Evolutionary conservation across 306 rosid species (phyloP), one percentile per base, ranked within the genome.

Genomic region (Citrullus mucosospermus): DNA sequence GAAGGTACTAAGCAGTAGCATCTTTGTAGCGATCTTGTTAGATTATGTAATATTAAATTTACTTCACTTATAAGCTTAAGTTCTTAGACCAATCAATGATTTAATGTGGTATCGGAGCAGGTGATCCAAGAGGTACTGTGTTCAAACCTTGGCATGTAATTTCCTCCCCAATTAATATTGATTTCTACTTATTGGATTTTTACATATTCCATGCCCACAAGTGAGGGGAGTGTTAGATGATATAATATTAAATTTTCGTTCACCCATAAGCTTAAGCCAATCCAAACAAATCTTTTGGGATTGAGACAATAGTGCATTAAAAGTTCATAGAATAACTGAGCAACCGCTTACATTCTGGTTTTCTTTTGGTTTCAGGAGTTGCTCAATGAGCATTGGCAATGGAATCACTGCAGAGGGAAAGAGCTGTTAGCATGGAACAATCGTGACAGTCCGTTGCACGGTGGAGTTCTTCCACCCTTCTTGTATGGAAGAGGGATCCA

Each of bases 391-490:
- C 79, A 77, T 79, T 69, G 84, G 89, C 86, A 69, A 75, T 13
- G 83, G 91, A 86, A 74, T 72, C 89, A 77, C 77, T 91, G 93
- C 67, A 77, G 86, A 66, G 82, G 81, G 79, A 86, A 85, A 83
- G 83, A 84, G 84, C 81, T 95, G 51, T 81, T 95, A 82, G 97
- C 93, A 44, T 95, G 99, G 97, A 95, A 91, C 87, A 91, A 28
- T 63, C 83, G 80, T 80, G 90, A 92, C 68, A 30, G 72, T 39
- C 96, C 99, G 57, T 82, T 91, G 86, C 90, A 95, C 77, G 50
- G 85, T 39, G 97, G 90, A 84, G 93, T 95, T 80, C 97, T 95
- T 86, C 99, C 99, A 46, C 97, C 97, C 68, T 95, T 95, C 87
- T 82, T 91, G 76, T 92, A 82, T 55, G 92, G 97, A 69, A 95